Evolutionary conservation across 2,329 filamentous ascomycete species (phyloP).

Genomic region (Colletotrichum truncatum): DNA sequence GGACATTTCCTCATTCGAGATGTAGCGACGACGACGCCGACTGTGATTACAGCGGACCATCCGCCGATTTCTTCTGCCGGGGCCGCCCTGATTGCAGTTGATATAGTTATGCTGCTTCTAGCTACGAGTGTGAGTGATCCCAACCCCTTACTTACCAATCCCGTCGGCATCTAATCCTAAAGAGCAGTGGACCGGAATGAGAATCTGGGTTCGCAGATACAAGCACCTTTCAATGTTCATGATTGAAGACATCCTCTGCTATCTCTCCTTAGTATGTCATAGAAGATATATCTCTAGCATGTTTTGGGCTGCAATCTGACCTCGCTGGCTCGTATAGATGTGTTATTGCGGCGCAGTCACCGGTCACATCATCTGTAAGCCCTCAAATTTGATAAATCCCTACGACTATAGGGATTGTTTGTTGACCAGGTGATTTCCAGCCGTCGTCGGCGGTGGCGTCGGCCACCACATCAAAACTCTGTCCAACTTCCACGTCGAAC

Average conservation of each 20-base stretch:
- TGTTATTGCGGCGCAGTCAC: not conserved
- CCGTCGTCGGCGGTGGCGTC: not conserved
- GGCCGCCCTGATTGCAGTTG: conserved; percentile 20
- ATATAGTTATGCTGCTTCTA: conserved; percentile 28
- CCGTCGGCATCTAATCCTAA: too few relatives aligned
- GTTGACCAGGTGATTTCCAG: too few relatives aligned
- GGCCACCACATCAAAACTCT: not conserved
- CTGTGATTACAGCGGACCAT: not conserved
- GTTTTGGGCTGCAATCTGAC: too few relatives aligned
- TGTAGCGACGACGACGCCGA: not conserved
- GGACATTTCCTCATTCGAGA: not conserved
- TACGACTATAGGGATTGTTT: too few relatives aligned
- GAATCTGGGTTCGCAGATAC: conserved; percentile 30
- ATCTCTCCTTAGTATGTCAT: conserved; percentile 28
- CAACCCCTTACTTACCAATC: too few relatives aligned
- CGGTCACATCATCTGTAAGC: not conserved
- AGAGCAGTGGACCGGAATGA: conserved; percentile 25
- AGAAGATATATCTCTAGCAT: too few relatives aligned
- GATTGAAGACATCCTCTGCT: conserved; percentile 31
- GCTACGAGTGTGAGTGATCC: conserved; percentile 7
- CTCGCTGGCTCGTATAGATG: too few relatives aligned
- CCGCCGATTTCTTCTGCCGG: conserved; percentile 25
- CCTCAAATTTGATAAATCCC: too few relatives aligned
- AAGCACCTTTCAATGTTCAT: conserved; percentile 21
- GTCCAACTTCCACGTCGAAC: not conserved